Percentiles rank a stretch among this genome's conserved stretches.
Evolutionary conservation across 2,329 filamentous ascomycete genomes (phyloP).

Genomic region (Diaporthe sp.): DNA sequence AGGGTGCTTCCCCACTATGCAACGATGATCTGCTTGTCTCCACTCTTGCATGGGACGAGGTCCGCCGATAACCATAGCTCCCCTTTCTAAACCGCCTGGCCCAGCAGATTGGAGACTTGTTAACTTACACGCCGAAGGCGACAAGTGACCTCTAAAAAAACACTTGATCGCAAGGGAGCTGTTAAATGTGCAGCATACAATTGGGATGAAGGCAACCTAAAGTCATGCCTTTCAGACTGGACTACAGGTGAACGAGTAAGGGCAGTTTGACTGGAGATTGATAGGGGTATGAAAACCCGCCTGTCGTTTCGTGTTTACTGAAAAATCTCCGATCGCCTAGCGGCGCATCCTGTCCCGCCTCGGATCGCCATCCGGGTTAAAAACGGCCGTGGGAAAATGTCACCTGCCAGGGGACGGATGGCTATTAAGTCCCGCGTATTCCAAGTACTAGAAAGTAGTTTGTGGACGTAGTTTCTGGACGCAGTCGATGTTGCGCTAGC

Average conservation of each 20-base stretch:
- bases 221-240: neutral
- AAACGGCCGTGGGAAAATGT: neutral
- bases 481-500: neutral
- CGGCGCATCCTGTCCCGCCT: constrained; percentile 14
- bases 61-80: neutral
- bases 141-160: neutral
- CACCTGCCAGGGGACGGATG: neutral
- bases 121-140: too few relatives aligned
- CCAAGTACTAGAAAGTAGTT: too few relatives aligned
- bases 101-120: neutral
- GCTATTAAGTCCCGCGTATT: neutral
- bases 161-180: accelerated
- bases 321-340: constrained; percentile 30
- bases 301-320: neutral
- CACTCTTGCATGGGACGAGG: constrained; percentile 5
- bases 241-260: neutral
- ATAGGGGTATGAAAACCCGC: constrained; percentile 21
- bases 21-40: constrained; percentile 9
- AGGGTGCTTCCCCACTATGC: constrained; percentile 16
- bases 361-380: constrained; percentile 28
- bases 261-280: constrained; percentile 17
- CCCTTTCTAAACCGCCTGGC: neutral
- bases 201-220: neutral
- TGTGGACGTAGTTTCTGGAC: neutral
- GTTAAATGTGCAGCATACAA: neutral